Conservation (phyloP, 331 rosid genomes). For the Quercus lobata region DNA sequence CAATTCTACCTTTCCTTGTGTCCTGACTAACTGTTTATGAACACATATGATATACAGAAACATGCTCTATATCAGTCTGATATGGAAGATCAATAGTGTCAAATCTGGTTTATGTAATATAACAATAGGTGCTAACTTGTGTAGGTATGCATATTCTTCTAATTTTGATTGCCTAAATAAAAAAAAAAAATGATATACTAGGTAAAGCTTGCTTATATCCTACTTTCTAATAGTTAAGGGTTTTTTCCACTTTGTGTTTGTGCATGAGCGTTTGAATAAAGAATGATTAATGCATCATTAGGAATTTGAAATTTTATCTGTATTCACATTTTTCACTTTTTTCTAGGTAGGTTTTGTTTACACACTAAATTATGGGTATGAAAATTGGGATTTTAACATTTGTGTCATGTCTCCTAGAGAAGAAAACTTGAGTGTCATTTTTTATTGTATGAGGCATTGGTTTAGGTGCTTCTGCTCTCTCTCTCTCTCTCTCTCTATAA, state of each 20-base stretch:
- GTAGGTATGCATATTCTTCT: neutral
- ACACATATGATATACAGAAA: neutral
- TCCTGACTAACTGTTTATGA: neutral
- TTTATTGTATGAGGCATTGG: too few relatives aligned
- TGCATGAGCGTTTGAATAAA: neutral
- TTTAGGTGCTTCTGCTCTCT: too few relatives aligned
- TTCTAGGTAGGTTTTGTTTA: too few relatives aligned
- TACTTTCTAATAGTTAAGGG: neutral
- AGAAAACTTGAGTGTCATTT: too few relatives aligned
- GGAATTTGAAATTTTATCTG: too few relatives aligned
- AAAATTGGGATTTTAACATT: too few relatives aligned
- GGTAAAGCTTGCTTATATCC: neutral
- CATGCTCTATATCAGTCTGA: neutral
- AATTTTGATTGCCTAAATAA: neutral
- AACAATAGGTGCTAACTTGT: neutral
- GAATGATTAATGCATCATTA: too few relatives aligned
- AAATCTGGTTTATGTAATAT: neutral
- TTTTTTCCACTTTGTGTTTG: neutral
- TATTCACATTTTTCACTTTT: too few relatives aligned
- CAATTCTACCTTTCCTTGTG: neutral
- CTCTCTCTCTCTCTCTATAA: too few relatives aligned
- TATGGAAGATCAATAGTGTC: neutral
- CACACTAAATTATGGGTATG: too few relatives aligned
- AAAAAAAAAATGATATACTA: neutral
- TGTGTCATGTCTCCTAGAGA: too few relatives aligned